These are phyloP conservation scores for Ogataea dorogensis DNA, from an alignment of 805 yeast species.

Conservation along the genomic window DNA sequence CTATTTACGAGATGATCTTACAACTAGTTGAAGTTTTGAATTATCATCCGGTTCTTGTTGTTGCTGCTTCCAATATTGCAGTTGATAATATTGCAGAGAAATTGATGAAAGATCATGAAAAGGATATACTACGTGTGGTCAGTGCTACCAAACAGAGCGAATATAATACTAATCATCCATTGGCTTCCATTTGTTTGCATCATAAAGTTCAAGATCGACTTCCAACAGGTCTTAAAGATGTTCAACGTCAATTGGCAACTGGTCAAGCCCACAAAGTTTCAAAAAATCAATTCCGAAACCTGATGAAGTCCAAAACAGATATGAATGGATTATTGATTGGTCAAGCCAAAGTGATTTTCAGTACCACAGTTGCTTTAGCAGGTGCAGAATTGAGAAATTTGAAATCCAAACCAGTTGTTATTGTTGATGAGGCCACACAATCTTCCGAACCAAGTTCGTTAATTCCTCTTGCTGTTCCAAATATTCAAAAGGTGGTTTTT, in stretches of 20 bases:
- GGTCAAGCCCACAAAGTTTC: conserved; percentile 41
- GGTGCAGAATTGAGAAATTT: conserved; percentile 59
- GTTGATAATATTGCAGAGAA: conserved; percentile 76
- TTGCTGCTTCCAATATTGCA: conserved; percentile 75
- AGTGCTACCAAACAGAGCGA: conserved; percentile 61
- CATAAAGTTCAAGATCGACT: conserved; percentile 53
- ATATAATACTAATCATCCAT: conserved; percentile 52
- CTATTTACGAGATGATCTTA: conserved; percentile 75
- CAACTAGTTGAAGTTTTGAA: conserved; percentile 64
- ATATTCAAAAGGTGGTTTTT: conserved; percentile 63
- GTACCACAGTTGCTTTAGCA: conserved; percentile 73
- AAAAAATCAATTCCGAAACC: conserved; percentile 49
- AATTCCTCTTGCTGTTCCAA: conserved; percentile 68
- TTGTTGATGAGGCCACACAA: conserved; percentile 79
- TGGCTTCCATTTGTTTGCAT: conserved; percentile 62
- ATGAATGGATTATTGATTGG: conserved; percentile 51
- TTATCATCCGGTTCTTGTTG: conserved; percentile 64
- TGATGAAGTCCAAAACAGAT: conserved; percentile 42
- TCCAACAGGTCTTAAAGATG: conserved; percentile 44
- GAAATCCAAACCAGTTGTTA: conserved; percentile 53
- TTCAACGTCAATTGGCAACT: conserved; percentile 41
- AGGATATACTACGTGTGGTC: conserved; percentile 55
- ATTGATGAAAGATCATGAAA: conserved; percentile 47
- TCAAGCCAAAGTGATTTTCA: conserved; percentile 67
- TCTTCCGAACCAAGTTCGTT: conserved; percentile 71